These are phyloP conservation scores for Globisporangium emineosum DNA, from an alignment of 352 stramenopile species.

Conservation along the genomic window DNA sequence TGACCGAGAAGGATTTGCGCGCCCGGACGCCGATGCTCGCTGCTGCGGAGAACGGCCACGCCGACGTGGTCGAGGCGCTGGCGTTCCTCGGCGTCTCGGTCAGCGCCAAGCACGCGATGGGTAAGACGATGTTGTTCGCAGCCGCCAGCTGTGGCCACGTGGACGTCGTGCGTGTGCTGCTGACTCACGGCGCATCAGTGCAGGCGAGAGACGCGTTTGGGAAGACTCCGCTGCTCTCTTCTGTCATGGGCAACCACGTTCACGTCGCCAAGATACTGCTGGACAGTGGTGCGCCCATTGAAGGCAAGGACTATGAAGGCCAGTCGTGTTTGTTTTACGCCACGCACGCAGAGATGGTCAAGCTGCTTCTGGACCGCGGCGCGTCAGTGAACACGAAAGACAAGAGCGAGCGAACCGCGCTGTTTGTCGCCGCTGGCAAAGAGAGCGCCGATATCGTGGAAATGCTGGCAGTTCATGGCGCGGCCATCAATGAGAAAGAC, in stretches of 20 bases:
- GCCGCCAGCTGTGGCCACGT: constrained; percentile 16
- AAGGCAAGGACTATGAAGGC: constrained; percentile 10
- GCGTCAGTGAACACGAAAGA: constrained; percentile 3
- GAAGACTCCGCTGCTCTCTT: constrained; percentile 16
- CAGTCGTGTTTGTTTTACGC: constrained; percentile 19
- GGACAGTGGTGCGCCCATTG: constrained; percentile 5
- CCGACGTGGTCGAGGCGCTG: constrained; percentile 11
- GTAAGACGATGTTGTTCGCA: constrained; percentile 18
- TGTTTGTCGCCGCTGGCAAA: constrained; percentile 14
- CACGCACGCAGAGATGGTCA: constrained; percentile 3
- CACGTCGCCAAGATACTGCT: constrained; percentile 6
- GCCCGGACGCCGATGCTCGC: constrained; percentile 15
- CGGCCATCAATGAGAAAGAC: constrained; percentile 14
- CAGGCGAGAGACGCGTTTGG: constrained; percentile 14
- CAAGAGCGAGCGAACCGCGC: constrained; percentile 12
- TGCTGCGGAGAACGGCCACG: constrained; percentile 16
- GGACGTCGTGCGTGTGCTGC: constrained; percentile 12
- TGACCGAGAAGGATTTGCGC: constrained; percentile 13
- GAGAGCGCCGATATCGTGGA: constrained; percentile 11
- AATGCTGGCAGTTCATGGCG: constrained; percentile 3
- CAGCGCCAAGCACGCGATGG: constrained; percentile 11
- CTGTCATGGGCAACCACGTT: constrained; percentile 16
- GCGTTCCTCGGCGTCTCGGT: constrained; percentile 7
- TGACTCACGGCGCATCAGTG: constrained; percentile 8
- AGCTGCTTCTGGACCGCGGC: constrained; percentile 9